Base-by-base conservation (phyloP, 805 yeast genomes). In the Saccharomyces mikatae region DNA sequence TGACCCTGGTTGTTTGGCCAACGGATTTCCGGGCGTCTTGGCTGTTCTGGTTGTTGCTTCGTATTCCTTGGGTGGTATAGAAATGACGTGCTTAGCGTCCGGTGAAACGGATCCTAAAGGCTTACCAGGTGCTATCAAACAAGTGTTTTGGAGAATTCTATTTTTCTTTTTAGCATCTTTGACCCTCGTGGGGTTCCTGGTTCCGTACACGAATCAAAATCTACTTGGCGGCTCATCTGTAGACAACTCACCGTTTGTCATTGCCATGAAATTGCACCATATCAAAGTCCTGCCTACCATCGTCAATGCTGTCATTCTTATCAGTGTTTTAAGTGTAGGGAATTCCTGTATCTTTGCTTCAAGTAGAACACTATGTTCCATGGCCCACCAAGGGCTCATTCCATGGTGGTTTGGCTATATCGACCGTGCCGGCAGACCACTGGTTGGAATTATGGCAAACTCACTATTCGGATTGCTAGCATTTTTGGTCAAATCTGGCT, bases 21-120 rank as follows among this genome's bases (percentile, higher is more conserved):
- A 74, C 59, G 81, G 82, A 6, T 71, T 83, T 66, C 84, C 83
- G 67, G 89, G 89, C 56, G 82, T 84, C 49, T 79, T 82, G 60
- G 74, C 84, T 1, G 87, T 82, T 17, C 78, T 86, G 55, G 83
- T 84, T 47, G 80, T 84, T 36, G 89, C 91, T 22, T 88, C 89
- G 0, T 86, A 84, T 65, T 77, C 88, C 17, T 85, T 82, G 64
- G 81, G 85, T 47, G 91, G 92, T 54, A 80, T 87, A 14, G 92
- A 86, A 70, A 73, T 86, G 59, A 79, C 80, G 27, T 86, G 88
- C 49, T 72, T 86, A 46, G 86, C 89, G 4, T 85, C 89, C 24
- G 90, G 89, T 13, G 92, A 86, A 70, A 77, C 89, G 5, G 78
- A 72, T 26, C 80, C 85, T 67, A 74, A 74, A 54, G 70, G 84